These are phyloP conservation scores for Starmerella apicola DNA, from an alignment of 805 yeast genomes.

Conservation along the genomic window DNA sequence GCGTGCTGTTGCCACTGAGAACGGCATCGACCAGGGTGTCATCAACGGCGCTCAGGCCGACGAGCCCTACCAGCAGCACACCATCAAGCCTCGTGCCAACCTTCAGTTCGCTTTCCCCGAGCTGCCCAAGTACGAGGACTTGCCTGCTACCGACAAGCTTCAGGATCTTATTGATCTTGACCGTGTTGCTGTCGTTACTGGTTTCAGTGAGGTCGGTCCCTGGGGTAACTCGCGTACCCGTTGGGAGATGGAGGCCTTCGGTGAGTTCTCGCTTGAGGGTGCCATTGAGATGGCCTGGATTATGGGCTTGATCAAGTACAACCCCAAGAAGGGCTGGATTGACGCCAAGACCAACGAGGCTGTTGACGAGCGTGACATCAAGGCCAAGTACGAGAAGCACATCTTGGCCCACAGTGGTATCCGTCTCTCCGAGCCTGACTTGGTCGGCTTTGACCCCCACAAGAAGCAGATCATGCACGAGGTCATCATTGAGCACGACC, in stretches of 20 bases:
- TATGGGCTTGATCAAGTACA: constrained; percentile 94
- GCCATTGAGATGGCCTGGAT: constrained; percentile 99
- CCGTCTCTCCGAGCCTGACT: constrained; percentile 90
- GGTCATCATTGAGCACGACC: constrained; percentile 89
- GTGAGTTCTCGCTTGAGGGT: constrained; percentile 93
- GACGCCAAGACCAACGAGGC: constrained; percentile 88
- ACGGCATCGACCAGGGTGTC: constrained; percentile 74
- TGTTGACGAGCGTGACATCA: constrained; percentile 88
- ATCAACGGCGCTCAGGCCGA: constrained; percentile 83
- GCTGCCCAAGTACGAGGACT: constrained; percentile 61
- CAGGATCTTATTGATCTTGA: constrained; percentile 89
- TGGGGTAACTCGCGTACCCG: constrained; percentile 99
- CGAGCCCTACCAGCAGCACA: constrained; percentile 64
- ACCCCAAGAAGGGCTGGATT: constrained; percentile 97
- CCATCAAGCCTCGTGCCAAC: constrained; percentile 87
- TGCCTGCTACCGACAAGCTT: constrained; percentile 42
- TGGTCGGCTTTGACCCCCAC: constrained; percentile 92
- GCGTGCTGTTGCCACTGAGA: constrained; percentile 89
- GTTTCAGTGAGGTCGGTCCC: constrained; percentile 97
- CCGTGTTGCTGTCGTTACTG: constrained; percentile 86
- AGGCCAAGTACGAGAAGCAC: constrained; percentile 77
- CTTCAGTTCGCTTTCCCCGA: constrained; percentile 88
- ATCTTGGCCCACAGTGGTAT: constrained; percentile 93
- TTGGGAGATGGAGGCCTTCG: constrained; percentile 98
- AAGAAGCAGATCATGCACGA: constrained; percentile 91